phyloP scores from a whole-genome alignment of 2,329 filamentous ascomycete genomes.

The Elsinoe necatrix region DNA sequence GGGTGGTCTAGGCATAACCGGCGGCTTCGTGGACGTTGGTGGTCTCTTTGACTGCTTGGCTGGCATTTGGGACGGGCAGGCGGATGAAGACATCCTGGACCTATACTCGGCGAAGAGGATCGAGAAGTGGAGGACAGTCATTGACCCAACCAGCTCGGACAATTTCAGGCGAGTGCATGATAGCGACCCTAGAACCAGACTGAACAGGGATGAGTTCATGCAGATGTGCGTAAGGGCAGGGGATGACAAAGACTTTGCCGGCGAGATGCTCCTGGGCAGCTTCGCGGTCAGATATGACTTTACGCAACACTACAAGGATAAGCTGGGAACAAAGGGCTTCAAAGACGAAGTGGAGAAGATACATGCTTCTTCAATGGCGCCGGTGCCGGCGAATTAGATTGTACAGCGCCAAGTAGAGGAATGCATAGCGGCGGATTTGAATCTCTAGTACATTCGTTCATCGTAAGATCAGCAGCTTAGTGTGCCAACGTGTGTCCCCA shows the following conservation, averaged over 20 bases:
- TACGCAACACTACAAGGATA: constrained; percentile 21
- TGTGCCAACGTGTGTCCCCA: no score
- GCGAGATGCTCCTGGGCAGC: constrained; percentile 22
- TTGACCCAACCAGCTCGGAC: constrained; percentile 27
- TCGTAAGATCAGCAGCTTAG: neutral
- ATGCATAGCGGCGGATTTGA: neutral
- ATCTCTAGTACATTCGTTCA: neutral
- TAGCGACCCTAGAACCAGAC: constrained; percentile 17
- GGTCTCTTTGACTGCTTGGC: constrained; percentile 23
- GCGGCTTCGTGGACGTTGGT: constrained; percentile 24
- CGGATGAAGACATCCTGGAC: constrained; percentile 26
- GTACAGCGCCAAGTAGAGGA: neutral
- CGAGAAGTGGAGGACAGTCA: constrained; percentile 29
- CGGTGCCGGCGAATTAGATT: neutral
- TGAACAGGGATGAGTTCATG: constrained; percentile 22
- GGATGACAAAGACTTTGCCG: constrained; percentile 20
- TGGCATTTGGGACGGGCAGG: constrained; percentile 21
- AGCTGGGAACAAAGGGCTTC: constrained; percentile 10
- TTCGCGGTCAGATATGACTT: constrained; percentile 19
- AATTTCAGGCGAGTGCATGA: constrained; percentile 22
- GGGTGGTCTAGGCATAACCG: constrained; percentile 23
- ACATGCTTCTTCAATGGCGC: neutral
- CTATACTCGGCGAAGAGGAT: constrained; percentile 31
- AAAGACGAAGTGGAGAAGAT: constrained; percentile 9
- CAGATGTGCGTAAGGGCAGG: constrained; percentile 19